Conservation (phyloP, 345 rosid genomes). For the Gossypium raimondii region DNA sequence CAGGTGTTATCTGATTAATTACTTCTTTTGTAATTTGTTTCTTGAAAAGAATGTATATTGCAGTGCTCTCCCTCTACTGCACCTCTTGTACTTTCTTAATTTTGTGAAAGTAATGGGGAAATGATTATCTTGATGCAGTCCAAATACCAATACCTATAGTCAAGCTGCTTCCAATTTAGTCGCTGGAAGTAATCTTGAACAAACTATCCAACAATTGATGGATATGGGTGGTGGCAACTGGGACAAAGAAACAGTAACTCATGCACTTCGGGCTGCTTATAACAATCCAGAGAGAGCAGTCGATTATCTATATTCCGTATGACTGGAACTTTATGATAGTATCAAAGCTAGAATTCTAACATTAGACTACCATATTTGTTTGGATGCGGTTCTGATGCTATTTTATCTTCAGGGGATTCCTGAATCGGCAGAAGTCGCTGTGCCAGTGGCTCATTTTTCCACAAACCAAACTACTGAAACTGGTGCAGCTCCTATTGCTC, state of each 20-base stretch:
- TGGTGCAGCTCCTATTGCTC: conserved; percentile 43
- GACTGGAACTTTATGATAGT: conserved; percentile 14
- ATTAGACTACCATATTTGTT: conserved; percentile 1
- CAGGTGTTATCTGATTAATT: background rate
- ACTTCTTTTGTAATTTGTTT: background rate
- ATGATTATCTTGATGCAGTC: conserved; percentile 39
- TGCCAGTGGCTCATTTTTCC: conserved; percentile 47
- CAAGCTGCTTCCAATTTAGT: conserved; percentile 90
- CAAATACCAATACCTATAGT: conserved; percentile 51
- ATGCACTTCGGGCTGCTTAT: conserved; percentile 96
- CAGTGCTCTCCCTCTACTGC: background rate
- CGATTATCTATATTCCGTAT: conserved; percentile 91
- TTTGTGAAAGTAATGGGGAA: background rate
- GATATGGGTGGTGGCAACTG: conserved; percentile 96
- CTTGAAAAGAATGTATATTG: background rate
- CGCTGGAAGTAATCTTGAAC: conserved; percentile 67
- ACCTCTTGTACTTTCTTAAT: background rate
- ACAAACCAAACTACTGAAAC: conserved; percentile 53
- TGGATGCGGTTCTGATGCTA: conserved; percentile 21
- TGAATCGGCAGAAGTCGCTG: conserved; percentile 73
- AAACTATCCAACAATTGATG: conserved; percentile 75
- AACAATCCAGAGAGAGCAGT: conserved; percentile 98
- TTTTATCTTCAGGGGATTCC: conserved; percentile 75
- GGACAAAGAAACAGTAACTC: conserved; percentile 89
- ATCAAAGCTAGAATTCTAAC: background rate